These are phyloP conservation scores for Chamaecyparis obtusa DNA, from an alignment of 75 land plant species.

Conservation along the genomic window DNA sequence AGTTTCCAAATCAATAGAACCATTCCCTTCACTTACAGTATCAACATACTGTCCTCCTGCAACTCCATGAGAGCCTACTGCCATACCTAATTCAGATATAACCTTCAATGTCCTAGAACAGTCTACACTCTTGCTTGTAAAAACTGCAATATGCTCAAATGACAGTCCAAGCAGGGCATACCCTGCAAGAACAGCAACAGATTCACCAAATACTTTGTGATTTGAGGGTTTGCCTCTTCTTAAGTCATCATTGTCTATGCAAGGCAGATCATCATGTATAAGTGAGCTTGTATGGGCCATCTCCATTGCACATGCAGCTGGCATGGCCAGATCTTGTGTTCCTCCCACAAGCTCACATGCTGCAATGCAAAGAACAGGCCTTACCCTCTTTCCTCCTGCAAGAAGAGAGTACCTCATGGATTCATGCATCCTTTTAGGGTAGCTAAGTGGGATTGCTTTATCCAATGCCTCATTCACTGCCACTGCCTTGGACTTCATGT, in stretches of 20 bases:
- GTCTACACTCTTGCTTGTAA: slow-evolving; percentile 11
- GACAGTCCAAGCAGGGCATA: slow-evolving; percentile 55
- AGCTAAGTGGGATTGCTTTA: slow-evolving; percentile 10
- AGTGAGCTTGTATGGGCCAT: slow-evolving; percentile 56
- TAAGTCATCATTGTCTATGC: slow-evolving; percentile 69
- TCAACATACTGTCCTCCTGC: slow-evolving; percentile 59
- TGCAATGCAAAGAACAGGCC: slow-evolving; percentile 69
- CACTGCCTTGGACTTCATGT: slow-evolving; percentile 25
- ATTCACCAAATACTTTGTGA: slow-evolving; percentile 35
- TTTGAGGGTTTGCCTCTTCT: slow-evolving; percentile 38
- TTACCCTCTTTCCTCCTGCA: slow-evolving; percentile 30
- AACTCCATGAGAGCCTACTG: slow-evolving; percentile 55
- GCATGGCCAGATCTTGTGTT: slow-evolving; percentile 38
- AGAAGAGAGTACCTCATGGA: slow-evolving; percentile 36
- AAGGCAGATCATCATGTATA: slow-evolving; percentile 65
- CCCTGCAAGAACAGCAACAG: slow-evolving; percentile 59
- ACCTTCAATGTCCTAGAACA: slow-evolving; percentile 40
- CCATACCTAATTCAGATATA: slow-evolving; percentile 50
- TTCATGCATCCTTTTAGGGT: slow-evolving; percentile 25
- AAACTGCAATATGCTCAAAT: slow-evolving; percentile 51
- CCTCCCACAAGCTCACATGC: slow-evolving; percentile 74
- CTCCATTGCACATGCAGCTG: slow-evolving; percentile 65
- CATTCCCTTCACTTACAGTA: slow-evolving; percentile 26
- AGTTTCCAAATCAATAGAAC: slow-evolving; percentile 25
- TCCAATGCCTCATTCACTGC: slow-evolving; percentile 27